A percentile compares a stretch with the other conserved stretches of the same genome.
Evolutionary conservation across 805 yeast species (phyloP).

Genomic region (Candida namnaoensis): DNA sequence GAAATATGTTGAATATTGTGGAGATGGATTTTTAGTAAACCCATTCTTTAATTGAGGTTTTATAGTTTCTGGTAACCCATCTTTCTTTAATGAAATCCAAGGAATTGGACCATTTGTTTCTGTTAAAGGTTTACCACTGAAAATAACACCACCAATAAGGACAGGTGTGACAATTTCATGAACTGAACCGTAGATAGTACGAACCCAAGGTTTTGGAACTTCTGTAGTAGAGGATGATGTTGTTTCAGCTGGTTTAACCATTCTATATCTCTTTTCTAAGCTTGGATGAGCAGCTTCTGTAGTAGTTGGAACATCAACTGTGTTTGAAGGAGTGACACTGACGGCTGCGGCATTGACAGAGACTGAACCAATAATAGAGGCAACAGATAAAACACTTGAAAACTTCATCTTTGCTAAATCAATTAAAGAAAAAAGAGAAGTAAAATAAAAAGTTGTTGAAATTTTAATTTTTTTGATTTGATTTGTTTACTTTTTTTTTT

Average conservation of each 20-base stretch:
- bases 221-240: conserved; percentile 26
- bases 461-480: too few relatives aligned
- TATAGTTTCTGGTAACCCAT: conserved; percentile 76
- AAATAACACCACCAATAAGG: conserved; percentile 51
- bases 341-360: background rate
- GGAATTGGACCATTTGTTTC: conserved; percentile 61
- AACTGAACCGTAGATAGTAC: conserved; percentile 53
- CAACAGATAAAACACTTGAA: background rate
- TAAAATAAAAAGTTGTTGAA: too few relatives aligned
- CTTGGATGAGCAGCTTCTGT: background rate
- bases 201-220: conserved; percentile 55
- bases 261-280: conserved; percentile 18
- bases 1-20: conserved; percentile 72
- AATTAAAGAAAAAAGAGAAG: too few relatives aligned
- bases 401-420: background rate
- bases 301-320: too few relatives aligned
- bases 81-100: conserved; percentile 72
- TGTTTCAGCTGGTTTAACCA: conserved; percentile 21
- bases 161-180: conserved; percentile 64
- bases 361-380: background rate
- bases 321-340: background rate
- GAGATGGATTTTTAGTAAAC: conserved; percentile 51
- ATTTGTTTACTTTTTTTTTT: too few relatives aligned
- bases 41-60: conserved; percentile 73
- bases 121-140: conserved; percentile 33